Evolutionary conservation across 306 rosid species (phyloP), one percentile per base, ranked within the genome.

Genomic region (Astragalus glycyphyllos): DNA sequence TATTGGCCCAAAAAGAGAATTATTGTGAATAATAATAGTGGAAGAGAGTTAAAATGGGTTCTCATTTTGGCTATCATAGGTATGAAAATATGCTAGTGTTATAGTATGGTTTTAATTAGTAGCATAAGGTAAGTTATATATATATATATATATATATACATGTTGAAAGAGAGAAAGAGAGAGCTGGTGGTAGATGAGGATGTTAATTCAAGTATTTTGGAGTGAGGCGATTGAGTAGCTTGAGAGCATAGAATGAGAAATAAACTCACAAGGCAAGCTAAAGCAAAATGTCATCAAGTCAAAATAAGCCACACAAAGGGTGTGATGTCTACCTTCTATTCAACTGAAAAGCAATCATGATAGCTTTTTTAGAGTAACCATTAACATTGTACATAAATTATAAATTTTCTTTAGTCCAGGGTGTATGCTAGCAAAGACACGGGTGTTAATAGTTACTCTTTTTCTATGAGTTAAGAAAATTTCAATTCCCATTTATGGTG

Each of bases 161-260:
- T 67, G 11, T 15, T 58, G 15, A 48, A 9, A 61, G 35, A 16
- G 17, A 66, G 29, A 58, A 8, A 74, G 42, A 38, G 7, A 71
- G 68, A 35, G 68, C 46, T 1, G 61, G 77, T 75, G 71, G 74
- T 49, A 62, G 77, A 68, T 77, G 38, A 60, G 61, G 82, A 68
- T 74, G 56, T 50, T 48, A 10, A 23, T 37, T 57, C 26, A 72
- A 31, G 53, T 35, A 59, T 35, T 7, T 48, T 55, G 77, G 77
- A 72, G 70, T 46, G 50, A 53, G 79, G 46, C 61, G 76, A 76
- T 86, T 88, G 98, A 89, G 96, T 86, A 86, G 84, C 92, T 92
- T 90, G 53, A 71, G 83, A 80, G 91, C 66, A 86, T 81, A 74
- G 63, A 15, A 77, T 62, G 79, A 66, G 76, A 64, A 75, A 81